Percentiles rank a stretch among this genome's conserved stretches.
Evolutionary conservation across 2,329 filamentous ascomycete genomes (phyloP).

Genomic region (Rhinocladiella similis): DNA sequence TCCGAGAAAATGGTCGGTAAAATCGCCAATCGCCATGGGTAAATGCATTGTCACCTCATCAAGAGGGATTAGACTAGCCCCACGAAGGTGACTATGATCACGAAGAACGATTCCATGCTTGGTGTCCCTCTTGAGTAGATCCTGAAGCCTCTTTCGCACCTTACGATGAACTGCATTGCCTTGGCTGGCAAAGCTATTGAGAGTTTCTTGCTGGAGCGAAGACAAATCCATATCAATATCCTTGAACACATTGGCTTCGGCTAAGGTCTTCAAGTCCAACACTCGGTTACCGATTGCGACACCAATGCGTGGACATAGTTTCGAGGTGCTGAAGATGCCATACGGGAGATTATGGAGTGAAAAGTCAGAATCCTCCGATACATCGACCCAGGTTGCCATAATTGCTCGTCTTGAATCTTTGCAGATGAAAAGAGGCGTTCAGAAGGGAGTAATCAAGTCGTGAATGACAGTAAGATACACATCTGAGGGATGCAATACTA

Average conservation of each 20-base stretch:
- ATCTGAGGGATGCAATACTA: too few species aligned
- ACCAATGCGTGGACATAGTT: not conserved
- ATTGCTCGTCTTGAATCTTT: too few species aligned
- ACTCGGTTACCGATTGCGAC: constrained; percentile 14
- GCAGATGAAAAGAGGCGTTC: too few species aligned
- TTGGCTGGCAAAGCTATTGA: constrained; percentile 54
- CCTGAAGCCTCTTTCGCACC: constrained; percentile 42
- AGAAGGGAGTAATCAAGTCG: too few species aligned
- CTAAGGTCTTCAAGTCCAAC: constrained; percentile 7
- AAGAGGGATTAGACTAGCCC: constrained; percentile 32
- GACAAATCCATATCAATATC: not conserved
- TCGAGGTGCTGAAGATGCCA: constrained; percentile 5
- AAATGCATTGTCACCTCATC: constrained; percentile 51
- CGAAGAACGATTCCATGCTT: not conserved
- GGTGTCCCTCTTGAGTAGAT: constrained; percentile 4
- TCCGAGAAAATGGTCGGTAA: constrained; percentile 59
- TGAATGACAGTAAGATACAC: too few species aligned
- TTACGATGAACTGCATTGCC: constrained; percentile 38
- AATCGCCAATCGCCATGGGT: constrained; percentile 57
- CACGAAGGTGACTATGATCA: not conserved
- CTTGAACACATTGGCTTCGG: not conserved
- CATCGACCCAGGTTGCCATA: too few species aligned
- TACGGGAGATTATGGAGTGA: constrained; percentile 9
- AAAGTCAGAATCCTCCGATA: constrained; percentile 8
- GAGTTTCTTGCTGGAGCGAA: constrained; percentile 27